phyloP scores from a whole-genome alignment of 1,284 basidiomycete genomes.

The Puccinia novopanici region DNA sequence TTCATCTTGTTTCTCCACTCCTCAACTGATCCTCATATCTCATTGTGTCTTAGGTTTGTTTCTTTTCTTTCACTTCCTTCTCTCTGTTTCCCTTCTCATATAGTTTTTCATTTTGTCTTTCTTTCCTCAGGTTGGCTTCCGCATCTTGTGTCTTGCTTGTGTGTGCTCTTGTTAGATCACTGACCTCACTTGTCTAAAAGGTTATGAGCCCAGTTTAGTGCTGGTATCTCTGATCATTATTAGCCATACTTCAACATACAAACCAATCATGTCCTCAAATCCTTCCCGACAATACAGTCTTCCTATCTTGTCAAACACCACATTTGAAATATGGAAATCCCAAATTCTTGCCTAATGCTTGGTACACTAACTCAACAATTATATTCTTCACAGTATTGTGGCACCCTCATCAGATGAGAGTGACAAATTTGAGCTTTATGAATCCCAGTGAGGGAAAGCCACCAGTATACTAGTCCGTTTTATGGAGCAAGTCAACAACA shows the following conservation, averaged over 20 bases:
- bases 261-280: neutral
- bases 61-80: no score
- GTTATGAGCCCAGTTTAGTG: slow-evolving; percentile 11
- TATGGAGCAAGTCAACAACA: neutral
- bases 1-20: no score
- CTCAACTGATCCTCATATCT: no score
- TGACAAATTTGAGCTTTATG: neutral
- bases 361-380: neutral
- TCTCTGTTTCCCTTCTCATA: no score
- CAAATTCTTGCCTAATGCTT: neutral
- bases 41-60: no score
- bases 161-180: no score
- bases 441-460: neutral
- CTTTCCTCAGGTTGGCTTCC: no score
- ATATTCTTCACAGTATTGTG: neutral
- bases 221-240: neutral
- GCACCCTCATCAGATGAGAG: neutral
- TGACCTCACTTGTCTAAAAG: neutral
- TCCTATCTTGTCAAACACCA: neutral
- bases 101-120: no score
- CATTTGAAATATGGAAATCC: neutral
- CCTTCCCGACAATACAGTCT: neutral
- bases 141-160: no score
- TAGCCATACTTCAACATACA: neutral
- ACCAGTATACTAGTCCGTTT: neutral